Base-by-base conservation (phyloP, 2,329 filamentous ascomycete species). In the Bisporella sp. region DNA sequence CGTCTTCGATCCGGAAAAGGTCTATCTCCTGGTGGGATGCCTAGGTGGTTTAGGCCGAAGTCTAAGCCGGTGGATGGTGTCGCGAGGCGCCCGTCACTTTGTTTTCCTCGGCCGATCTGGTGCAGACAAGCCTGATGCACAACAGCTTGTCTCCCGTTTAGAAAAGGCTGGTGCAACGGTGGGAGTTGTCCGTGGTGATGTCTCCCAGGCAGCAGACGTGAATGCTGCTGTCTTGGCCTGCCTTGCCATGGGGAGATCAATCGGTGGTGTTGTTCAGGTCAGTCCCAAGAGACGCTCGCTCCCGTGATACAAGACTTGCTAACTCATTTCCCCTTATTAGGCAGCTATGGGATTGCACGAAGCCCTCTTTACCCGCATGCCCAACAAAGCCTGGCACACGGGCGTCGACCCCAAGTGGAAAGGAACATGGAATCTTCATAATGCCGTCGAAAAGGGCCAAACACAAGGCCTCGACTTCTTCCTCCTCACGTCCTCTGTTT, bases 251-350 rank as follows among this genome's bases (percentile, higher is more conserved):
- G 28, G 8, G 4, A 28, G 5, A 28, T 68, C 70, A 0, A 64
- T 76, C 31, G 64, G 66, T 12, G 73, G 73, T 44, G 63, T 73
- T 12, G 63, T 75, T 12, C 72, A 74, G 48, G 70, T 68, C n/a
- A n/a, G n/a, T n/a, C n/a, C n/a, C n/a, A n/a, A n/a, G n/a, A n/a
- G n/a, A n/a, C n/a, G n/a, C n/a, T n/a, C n/a, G n/a, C n/a, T n/a
- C n/a, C n/a, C n/a, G n/a, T n/a, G n/a, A n/a, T n/a, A n/a, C n/a
- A n/a, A n/a, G n/a, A n/a, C n/a, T n/a, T n/a, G n/a, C n/a, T n/a
- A n/a, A n/a, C n/a, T n/a, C n/a, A n/a, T n/a, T n/a, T n/a, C n/a
- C n/a, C n/a, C n/a, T n/a, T n/a, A n/a, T n/a, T n/a, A n/a, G n/a
- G n/a, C n/a, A n/a, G n/a, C n/a, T n/a, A n/a, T n/a, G n/a, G n/a